Conservation (phyloP, 306 rosid genomes). For the Prunus armeniaca region DNA sequence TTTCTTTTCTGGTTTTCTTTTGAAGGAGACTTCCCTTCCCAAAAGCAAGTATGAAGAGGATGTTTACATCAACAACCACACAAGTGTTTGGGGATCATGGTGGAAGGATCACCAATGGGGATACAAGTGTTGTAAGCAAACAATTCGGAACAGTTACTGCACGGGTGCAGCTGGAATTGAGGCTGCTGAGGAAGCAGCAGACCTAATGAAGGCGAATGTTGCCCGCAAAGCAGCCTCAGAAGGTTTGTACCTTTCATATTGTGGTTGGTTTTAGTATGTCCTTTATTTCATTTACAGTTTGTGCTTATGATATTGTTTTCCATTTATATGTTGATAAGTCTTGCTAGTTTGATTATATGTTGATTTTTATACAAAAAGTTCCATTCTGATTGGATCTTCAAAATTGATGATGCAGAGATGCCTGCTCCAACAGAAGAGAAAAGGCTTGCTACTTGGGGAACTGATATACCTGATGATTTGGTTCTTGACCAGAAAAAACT, state of each 20-base stretch:
- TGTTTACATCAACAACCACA: constrained; percentile 52
- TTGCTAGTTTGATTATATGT: background rate
- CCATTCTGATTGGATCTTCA: background rate
- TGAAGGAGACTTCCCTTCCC: constrained; percentile 45
- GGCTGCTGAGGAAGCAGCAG: constrained; percentile 47
- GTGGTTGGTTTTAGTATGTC: background rate
- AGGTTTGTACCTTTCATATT: constrained; percentile 30
- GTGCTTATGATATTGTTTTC: no score
- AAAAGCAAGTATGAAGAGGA: constrained; percentile 59
- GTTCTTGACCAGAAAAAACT: constrained; percentile 47
- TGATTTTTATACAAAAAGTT: background rate
- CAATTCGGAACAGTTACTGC: constrained; percentile 53
- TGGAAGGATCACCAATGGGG: constrained; percentile 81
- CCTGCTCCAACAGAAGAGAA: constrained; percentile 39
- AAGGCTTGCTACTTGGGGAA: constrained; percentile 51
- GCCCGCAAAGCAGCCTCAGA: constrained; percentile 45
- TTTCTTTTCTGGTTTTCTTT: constrained; percentile 2
- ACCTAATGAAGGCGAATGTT: constrained; percentile 52
- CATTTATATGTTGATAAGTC: background rate
- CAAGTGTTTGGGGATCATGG: constrained; percentile 66
- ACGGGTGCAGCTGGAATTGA: constrained; percentile 60
- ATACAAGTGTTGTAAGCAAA: constrained; percentile 57
- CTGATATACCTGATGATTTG: constrained; percentile 51
- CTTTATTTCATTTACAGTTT: background rate
- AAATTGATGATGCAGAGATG: constrained; percentile 25